phyloP scores from a whole-genome alignment of 139 green algal species.

The Tetradesmus obliquus region DNA sequence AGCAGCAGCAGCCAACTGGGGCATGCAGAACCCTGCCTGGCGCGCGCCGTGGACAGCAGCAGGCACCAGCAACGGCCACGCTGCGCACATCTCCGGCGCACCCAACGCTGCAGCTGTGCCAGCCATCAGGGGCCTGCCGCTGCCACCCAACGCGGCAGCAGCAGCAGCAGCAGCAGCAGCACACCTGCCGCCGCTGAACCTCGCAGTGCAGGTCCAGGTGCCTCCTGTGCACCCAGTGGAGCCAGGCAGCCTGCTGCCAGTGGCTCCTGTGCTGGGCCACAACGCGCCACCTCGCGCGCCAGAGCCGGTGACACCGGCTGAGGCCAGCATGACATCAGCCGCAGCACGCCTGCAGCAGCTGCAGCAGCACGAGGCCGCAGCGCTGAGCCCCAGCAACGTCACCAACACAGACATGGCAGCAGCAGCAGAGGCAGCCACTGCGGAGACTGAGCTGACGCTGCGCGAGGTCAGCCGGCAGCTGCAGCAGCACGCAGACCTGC shows the following conservation, averaged over 20 bases:
- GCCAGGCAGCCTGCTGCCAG: constrained; percentile 24
- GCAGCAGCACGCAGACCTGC: constrained; percentile 17
- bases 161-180: constrained; percentile 6
- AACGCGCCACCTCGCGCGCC: background rate
- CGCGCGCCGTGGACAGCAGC: background rate
- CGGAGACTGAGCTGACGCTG: constrained; percentile 21
- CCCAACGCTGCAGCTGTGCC: background rate
- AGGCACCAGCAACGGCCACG: background rate
- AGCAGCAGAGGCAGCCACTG: background rate
- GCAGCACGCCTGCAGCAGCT: constrained; percentile 45
- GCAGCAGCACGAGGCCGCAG: constrained; percentile 37
- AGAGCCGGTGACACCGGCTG: constrained; percentile 47
- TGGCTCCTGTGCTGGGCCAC: constrained; percentile 33
- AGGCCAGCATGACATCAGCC: constrained; percentile 46
- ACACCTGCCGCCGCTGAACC: constrained; percentile 6
- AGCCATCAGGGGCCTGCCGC: background rate
- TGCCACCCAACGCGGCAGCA: background rate
- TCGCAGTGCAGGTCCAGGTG: background rate
- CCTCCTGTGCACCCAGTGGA: constrained; percentile 16
- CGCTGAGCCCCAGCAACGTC: constrained; percentile 3
- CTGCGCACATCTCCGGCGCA: background rate
- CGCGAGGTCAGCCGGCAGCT: constrained; percentile 37
- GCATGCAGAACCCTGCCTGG: constrained; percentile 21
- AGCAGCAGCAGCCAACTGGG: background rate
- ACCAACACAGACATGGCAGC: constrained; percentile 23